These are phyloP conservation scores for Hypoxylon rubiginosum DNA, from an alignment of 2,329 filamentous ascomycete genomes.

Conservation along the genomic window DNA sequence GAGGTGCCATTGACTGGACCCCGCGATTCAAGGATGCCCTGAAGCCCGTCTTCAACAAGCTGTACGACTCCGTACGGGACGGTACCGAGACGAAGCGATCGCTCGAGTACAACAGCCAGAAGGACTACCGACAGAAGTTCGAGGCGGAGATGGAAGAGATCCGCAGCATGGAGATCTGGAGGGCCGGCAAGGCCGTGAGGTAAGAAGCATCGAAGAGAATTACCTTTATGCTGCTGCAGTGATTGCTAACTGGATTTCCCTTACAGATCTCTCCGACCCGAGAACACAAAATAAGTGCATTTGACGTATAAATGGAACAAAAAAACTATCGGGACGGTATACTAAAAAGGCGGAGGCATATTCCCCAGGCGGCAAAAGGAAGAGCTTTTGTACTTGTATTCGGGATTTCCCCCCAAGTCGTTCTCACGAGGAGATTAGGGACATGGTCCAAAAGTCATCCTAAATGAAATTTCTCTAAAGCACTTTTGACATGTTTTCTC, in stretches of 20 bases:
- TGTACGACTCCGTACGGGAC: slow-evolving; percentile 93
- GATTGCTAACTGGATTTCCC: slow-evolving; percentile 35
- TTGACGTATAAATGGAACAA: slow-evolving; percentile 30
- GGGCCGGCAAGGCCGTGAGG: slow-evolving; percentile 97
- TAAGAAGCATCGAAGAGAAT: slow-evolving; percentile 56
- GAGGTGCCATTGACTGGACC: slow-evolving; percentile 99
- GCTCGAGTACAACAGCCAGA: slow-evolving; percentile 95
- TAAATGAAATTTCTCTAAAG: slow-evolving; percentile 41
- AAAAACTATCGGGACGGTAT: slow-evolving; percentile 43
- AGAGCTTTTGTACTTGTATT: slow-evolving; percentile 55
- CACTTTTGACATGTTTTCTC: slow-evolving; percentile 11
- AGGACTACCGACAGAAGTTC: slow-evolving; percentile 96
- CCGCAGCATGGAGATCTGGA: slow-evolving; percentile 98
- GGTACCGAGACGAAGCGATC: slow-evolving; percentile 96
- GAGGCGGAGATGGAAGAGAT: slow-evolving; percentile 99
- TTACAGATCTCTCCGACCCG: slow-evolving; percentile 79
- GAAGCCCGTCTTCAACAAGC: slow-evolving; percentile 98
- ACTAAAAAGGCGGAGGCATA: slow-evolving; percentile 44
- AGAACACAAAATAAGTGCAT: slow-evolving; percentile 80
- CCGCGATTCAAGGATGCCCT: slow-evolving; percentile 96
- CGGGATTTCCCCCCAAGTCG: slow-evolving; percentile 51
- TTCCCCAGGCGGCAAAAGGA: slow-evolving; percentile 38
- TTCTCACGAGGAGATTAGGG: slow-evolving; percentile 35
- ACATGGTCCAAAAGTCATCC: slow-evolving; percentile 32
- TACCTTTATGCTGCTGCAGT: background rate